Evolutionary conservation across 1,284 basidiomycete genomes (phyloP), one percentile per base, ranked within the genome.

Genomic region (Sporisorium exsertum): DNA sequence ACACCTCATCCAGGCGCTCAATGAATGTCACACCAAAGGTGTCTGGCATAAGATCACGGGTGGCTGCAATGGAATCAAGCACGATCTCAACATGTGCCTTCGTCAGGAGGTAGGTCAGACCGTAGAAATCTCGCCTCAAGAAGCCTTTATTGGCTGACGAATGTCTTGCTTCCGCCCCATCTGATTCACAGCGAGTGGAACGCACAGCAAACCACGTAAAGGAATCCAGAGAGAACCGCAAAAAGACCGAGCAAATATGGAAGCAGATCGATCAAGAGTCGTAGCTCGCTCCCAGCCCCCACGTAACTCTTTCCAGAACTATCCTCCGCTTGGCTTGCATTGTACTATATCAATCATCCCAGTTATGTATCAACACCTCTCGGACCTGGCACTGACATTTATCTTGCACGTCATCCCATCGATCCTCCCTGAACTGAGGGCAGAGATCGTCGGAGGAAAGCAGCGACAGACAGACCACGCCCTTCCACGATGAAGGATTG

Each of bases 61-160:
- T 18, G 72, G 67, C 29, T 81, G 79, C 54, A 81, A 81, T 49
- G 77, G 63, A 35, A 72, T 81, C 58, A 81, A 81, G 59, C 56
- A 69, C 40, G 77, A 79, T 15, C 73, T 81, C 56, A 81, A 79
- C 54, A 71, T 71, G 58, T 81, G 79, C 57, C 69, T 81, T 0
- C 63, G 79, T 12, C 59, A 60, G 46, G 79, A 81, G 65, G 79
- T 80, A 22, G 72, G 79, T 43, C 26, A 26, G 10, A 35, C 35
- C 13, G 12, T 24, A 5, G 27, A 29, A 1, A 3, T 40, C 13
- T 47, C 35, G 29, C n/a, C 24, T 16, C 12, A 3, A 7, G 5
- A n/a, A 20, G 8, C 26, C 3, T 43, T 12, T 18, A 15, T 9
- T 22, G 13, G 40, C n/a, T 53, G 18, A 40, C 40, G n/a, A 27